These are phyloP conservation scores for Aspergillus sp. DNA, from an alignment of 2,329 filamentous ascomycete genomes.

Conservation along the genomic window DNA sequence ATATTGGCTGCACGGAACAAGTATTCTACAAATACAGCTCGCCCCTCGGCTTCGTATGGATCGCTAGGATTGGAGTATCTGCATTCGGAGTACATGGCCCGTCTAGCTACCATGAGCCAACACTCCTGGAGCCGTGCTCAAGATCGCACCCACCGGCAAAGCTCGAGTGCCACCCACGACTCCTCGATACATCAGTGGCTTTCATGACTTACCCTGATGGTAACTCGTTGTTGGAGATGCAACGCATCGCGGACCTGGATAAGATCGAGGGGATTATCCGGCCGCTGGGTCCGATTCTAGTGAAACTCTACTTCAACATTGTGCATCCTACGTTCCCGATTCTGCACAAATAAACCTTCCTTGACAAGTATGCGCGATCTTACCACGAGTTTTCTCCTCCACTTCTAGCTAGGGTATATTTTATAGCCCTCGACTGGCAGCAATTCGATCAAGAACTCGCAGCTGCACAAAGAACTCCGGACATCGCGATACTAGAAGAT, in stretches of 20 bases:
- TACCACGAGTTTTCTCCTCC: constrained; percentile 74
- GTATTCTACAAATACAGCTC: not conserved
- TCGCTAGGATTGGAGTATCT: not conserved
- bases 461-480: constrained; percentile 7
- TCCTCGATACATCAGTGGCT: not conserved
- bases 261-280: constrained; percentile 69
- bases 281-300: constrained; percentile 72
- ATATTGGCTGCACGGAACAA: not conserved
- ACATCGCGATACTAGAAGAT: constrained; percentile 36
- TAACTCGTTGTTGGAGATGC: constrained; percentile 6
- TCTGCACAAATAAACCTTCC: constrained; percentile 75
- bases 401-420: constrained; percentile 72
- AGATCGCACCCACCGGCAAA: not conserved
- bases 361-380: constrained; percentile 73
- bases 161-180: not conserved
- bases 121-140: not conserved
- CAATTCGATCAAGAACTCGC: constrained; percentile 49
- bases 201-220: not conserved
- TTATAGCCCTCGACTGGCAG: constrained; percentile 83
- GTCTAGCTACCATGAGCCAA: not conserved
- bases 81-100: not conserved
- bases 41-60: not conserved
- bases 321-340: constrained; percentile 82
- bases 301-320: constrained; percentile 78
- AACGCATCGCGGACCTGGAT: constrained; percentile 8